Conservation (phyloP, 768 basidiomycete genomes). For the Gyrodon lividus region DNA sequence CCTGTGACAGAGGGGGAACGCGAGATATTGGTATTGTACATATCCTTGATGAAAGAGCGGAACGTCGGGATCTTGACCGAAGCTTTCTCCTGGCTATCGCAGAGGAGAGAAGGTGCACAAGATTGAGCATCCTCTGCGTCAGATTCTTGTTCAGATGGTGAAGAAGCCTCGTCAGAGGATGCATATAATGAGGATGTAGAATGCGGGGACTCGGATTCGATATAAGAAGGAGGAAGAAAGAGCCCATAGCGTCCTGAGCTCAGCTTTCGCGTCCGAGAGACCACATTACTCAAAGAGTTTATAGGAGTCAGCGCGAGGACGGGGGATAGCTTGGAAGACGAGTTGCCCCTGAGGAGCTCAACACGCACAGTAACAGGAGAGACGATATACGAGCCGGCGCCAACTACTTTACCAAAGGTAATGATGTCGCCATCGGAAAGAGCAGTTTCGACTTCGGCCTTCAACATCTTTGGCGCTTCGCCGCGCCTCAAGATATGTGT, state of each 20-base stretch:
- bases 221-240: constrained; percentile 33
- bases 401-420: constrained; percentile 78
- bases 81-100: constrained; percentile 13
- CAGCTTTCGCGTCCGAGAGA: constrained; percentile 30
- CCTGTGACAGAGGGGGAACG: constrained; percentile 14
- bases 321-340: constrained; percentile 19
- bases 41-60: constrained; percentile 30
- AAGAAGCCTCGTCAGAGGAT: constrained; percentile 35
- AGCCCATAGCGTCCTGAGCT: constrained; percentile 66
- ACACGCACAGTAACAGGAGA: constrained; percentile 62
- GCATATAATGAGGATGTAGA: constrained; percentile 43
- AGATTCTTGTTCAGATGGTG: constrained; percentile 42
- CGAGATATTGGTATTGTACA: constrained; percentile 15
- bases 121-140: constrained; percentile 51
- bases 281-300: constrained; percentile 31
- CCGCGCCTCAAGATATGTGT: constrained; percentile 60
- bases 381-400: constrained; percentile 57
- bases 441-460: constrained; percentile 52
- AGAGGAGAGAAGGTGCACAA: constrained; percentile 14
- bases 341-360: constrained; percentile 41
- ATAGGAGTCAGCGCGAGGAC: constrained; percentile 5
- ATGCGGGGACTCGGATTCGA: constrained; percentile 24
- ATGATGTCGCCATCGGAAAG: constrained; percentile 68
- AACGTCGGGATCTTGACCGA: constrained; percentile 33
- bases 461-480: constrained; percentile 50